Evolutionary conservation across 169 alveolate genomes (phyloP), one percentile per base, ranked within the genome.

Genomic region (Plasmodium ovale): DNA sequence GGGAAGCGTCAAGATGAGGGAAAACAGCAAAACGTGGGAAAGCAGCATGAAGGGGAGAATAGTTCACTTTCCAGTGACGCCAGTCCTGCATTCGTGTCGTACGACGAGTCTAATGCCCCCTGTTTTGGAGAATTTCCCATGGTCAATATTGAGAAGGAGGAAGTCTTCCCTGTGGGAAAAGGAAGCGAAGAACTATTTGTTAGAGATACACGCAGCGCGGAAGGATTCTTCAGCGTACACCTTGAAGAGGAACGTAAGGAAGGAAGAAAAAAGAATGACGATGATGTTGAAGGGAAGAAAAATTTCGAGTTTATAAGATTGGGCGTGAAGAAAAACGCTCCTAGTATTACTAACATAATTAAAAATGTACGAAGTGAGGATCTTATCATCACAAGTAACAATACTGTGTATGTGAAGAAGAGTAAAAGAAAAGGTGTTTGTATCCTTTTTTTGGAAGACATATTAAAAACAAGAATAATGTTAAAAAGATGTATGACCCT

Each of bases 371-470:
- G 51, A 42, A 59, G 82, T 4, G 60, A 77, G 14, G 94, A 90
- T 59, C 16, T 87, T 1, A 87, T 87, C 33, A 73, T 91, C 25
- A 87, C 89, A 70, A 89, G 93, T 35, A 91, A 91, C 67, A 87
- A 90, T 27, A 90, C 91, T 27, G 65, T 91, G 62, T 91, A 87
- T 44, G 94, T 91, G 5, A 87, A 85, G 21, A 91, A 87, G 44
- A 6, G 64, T 4, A 71, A 77, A 25, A 67, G 94, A 16, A 87
- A 91, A 87, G 94, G 94, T 23, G 54, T 91, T 0, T 79, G 88
- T 31, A 64, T 88, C 31, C 73, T 53, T 87, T 77, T 91, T 65
- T 60, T 91, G 37, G 91, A 74, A 74, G 84, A 73, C 16, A 82
- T 91, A 39, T 82, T 91, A 42, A 70, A 87, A 33, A 91, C 93